phyloP scores from a whole-genome alignment of 75 land plant genomes.

The Pinus tabuliformis region DNA sequence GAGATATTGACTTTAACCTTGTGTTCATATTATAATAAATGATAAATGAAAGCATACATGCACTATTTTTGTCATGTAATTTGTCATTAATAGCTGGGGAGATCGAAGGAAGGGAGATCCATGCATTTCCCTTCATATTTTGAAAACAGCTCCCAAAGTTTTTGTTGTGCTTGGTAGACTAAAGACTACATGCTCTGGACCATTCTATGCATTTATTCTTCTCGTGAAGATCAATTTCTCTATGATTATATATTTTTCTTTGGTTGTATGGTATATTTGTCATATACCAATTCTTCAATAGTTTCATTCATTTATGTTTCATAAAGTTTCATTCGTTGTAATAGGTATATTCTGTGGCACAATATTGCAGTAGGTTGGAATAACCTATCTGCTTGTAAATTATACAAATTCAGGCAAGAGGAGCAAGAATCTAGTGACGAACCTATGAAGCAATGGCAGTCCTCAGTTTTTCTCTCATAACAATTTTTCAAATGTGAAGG shows the following conservation, averaged over 20 bases:
- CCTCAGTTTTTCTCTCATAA: neutral
- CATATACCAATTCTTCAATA: neutral
- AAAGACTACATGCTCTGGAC: neutral
- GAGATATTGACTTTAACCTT: conserved; percentile 3
- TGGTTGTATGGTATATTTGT: neutral
- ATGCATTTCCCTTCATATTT: neutral
- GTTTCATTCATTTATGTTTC: neutral
- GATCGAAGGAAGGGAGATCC: neutral
- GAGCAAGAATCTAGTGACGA: neutral
- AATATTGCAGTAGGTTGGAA: conserved; percentile 4
- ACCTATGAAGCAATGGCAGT: neutral
- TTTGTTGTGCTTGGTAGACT: neutral
- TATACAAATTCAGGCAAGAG: neutral
- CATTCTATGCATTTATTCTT: neutral
- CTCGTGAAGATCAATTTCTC: neutral
- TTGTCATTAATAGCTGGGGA: neutral
- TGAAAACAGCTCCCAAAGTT: neutral
- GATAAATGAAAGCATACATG: neutral
- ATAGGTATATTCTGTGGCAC: neutral
- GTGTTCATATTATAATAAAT: neutral
- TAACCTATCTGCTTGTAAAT: neutral
- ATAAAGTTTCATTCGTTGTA: neutral
- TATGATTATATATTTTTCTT: neutral
- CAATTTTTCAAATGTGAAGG: neutral
- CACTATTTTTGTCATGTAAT: neutral